Evolutionary conservation across 2,329 filamentous ascomycete genomes (phyloP).

Genomic region (Epichloe bromicola): DNA sequence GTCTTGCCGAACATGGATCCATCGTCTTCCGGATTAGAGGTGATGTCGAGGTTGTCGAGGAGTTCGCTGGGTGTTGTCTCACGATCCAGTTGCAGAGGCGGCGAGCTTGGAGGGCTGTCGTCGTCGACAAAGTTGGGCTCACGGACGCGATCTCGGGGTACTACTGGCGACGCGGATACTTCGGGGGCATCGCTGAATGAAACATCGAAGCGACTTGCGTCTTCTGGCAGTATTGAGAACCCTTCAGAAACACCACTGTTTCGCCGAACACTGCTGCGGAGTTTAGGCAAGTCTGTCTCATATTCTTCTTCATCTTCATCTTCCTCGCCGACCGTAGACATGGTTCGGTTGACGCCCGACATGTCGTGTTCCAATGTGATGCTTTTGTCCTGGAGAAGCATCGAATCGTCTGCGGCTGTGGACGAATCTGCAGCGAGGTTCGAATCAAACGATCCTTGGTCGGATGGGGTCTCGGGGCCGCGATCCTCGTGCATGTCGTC

Average conservation of each 20-base stretch:
- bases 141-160: slow-evolving; percentile 17
- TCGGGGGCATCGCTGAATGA: slow-evolving; percentile 31
- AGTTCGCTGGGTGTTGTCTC: slow-evolving; percentile 25
- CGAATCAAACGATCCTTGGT: background rate
- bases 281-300: slow-evolving; percentile 23
- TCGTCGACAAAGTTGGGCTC: slow-evolving; percentile 23
- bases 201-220: slow-evolving; percentile 24
- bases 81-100: slow-evolving; percentile 19
- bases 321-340: slow-evolving; percentile 8
- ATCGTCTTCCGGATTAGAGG: slow-evolving; percentile 27
- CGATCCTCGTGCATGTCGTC: background rate
- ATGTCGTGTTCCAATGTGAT: slow-evolving; percentile 5
- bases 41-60: slow-evolving; percentile 32
- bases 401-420: background rate
- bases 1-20: slow-evolving; percentile 25
- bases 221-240: slow-evolving; percentile 26
- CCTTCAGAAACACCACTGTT: slow-evolving; percentile 22
- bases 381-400: background rate
- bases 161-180: slow-evolving; percentile 29
- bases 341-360: slow-evolving; percentile 7
- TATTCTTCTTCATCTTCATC: slow-evolving; percentile 15
- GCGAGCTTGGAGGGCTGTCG: slow-evolving; percentile 36
- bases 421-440: slow-evolving; percentile 1
- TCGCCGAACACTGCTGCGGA: slow-evolving; percentile 17
- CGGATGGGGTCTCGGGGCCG: background rate